These are phyloP conservation scores for Styphnolobium japonicum DNA, from an alignment of 306 rosid genomes.

Conservation along the genomic window DNA sequence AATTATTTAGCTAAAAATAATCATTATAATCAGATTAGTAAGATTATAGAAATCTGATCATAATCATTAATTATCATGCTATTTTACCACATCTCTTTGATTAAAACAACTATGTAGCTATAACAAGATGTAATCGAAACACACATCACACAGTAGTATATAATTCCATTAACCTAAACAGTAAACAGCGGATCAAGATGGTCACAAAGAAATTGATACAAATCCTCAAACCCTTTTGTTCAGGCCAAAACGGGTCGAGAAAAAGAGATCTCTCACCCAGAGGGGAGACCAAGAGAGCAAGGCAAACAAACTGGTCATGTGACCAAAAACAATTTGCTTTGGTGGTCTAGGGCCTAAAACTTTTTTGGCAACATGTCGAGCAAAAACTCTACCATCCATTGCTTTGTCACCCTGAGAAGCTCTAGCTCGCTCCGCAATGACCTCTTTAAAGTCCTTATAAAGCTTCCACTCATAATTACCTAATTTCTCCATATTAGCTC, in stretches of 20 bases:
- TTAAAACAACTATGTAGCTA: not conserved
- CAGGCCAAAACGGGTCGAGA: constrained; percentile 62
- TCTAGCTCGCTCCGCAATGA: constrained; percentile 56
- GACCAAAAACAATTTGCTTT: constrained; percentile 66
- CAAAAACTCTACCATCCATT: constrained; percentile 59
- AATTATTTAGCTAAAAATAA: not conserved
- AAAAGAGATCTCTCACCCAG: constrained; percentile 68
- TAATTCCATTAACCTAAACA: not conserved
- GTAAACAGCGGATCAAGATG: not conserved
- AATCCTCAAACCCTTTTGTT: constrained; percentile 34
- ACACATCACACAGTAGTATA: not conserved
- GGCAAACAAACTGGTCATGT: constrained; percentile 63
- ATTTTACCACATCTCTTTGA: not conserved
- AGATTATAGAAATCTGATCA: not conserved
- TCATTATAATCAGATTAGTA: not conserved
- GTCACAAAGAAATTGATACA: constrained; percentile 1
- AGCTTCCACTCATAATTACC: constrained; percentile 59
- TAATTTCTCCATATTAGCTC: constrained; percentile 43
- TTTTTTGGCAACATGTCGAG: constrained; percentile 57
- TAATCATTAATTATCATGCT: not conserved
- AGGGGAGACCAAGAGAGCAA: constrained; percentile 74
- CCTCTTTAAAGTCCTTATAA: constrained; percentile 55
- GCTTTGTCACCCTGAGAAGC: constrained; percentile 79
- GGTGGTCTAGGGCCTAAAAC: constrained; percentile 61
- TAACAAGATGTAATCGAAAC: not conserved